A percentile compares a stretch with the other conserved stretches of the same genome.
Conservation (phyloP, 805 yeast species). For the Komagataella phaffii region DNA sequence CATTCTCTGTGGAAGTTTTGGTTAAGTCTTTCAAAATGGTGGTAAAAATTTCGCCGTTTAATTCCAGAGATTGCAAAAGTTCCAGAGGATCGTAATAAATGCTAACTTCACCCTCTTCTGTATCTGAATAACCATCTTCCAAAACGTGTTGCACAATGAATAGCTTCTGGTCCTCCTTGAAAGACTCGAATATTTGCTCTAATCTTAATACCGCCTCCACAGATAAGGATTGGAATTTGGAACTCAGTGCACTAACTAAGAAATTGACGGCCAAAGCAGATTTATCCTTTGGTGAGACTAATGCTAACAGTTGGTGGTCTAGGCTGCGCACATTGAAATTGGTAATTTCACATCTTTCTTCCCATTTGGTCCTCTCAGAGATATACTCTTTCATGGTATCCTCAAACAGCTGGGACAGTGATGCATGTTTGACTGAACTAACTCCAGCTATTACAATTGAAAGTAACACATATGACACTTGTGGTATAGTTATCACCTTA, state of each 20-base stretch:
- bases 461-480: constrained; percentile 39
- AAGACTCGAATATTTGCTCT: constrained; percentile 35
- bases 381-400: constrained; percentile 31
- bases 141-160: constrained; percentile 46
- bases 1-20: constrained; percentile 15
- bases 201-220: constrained; percentile 38
- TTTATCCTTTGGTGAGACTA: constrained; percentile 52
- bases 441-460: constrained; percentile 27
- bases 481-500: constrained; percentile 32
- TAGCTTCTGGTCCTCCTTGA: constrained; percentile 46
- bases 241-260: constrained; percentile 37
- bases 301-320: constrained; percentile 42
- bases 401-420: constrained; percentile 34
- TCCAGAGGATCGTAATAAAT: constrained; percentile 38
- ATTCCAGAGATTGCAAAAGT: constrained; percentile 36
- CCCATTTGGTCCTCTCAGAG: constrained; percentile 30
- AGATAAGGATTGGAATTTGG: constrained; percentile 27
- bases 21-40: constrained; percentile 37
- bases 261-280: constrained; percentile 44
- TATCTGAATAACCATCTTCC: constrained; percentile 24
- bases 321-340: constrained; percentile 38
- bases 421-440: constrained; percentile 22
- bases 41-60: constrained; percentile 45
- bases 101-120: constrained; percentile 20
- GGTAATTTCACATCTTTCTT: constrained; percentile 26